Base-by-base conservation (phyloP, 129 eudicot genomes). In the Silybum marianum region DNA sequence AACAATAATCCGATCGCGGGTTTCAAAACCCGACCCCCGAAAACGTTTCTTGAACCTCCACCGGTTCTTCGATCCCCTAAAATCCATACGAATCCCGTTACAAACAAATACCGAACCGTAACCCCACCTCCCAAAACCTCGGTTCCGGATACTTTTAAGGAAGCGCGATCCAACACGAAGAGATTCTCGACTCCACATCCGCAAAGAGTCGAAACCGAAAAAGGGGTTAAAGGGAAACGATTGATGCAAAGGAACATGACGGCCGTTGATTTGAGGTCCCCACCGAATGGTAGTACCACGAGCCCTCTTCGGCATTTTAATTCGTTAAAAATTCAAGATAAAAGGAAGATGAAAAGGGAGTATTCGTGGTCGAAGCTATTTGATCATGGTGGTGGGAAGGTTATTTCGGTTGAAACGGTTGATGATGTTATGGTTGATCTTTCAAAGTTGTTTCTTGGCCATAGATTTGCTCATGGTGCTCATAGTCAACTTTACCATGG, bases 401-500 rank as follows among this genome's bases (percentile, higher is more conserved):
- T 95, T 69, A 89, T 89, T 16, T 81, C 96, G 48, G 94, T 95
- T 10, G 99, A 90, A 75, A 76, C 90, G 62, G 89, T 80, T 18
- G 97, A 95, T 39, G 97, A 88, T 81, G 77, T 76, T 78, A 84
- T 82, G 90, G 91, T 89, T 80, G 97, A 95, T 87, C 96, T 90
- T 77, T 92, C 99, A 0, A 82, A 95, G 94, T 86, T 95, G 23
- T 85, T 89, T 21, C 83, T 94, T 26, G 98, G 98, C 51, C 89
- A 81, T 78, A 90, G 89, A 79, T 94, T 94, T 90, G 98, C 98
- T 85, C 94, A 92, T 76, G 98, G 98, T 36, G 98, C 97, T 3
- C 90, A 94, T 73, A 94, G 98, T 83, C 91, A 86, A 74, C 98
- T 94, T 85, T 92, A 90, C 87, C 98, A 89, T 90, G 98, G 97